Evolutionary conservation across 1,284 basidiomycete genomes (phyloP), one percentile per base, ranked within the genome.

Genomic region (Ceratobasidium papillatum): DNA sequence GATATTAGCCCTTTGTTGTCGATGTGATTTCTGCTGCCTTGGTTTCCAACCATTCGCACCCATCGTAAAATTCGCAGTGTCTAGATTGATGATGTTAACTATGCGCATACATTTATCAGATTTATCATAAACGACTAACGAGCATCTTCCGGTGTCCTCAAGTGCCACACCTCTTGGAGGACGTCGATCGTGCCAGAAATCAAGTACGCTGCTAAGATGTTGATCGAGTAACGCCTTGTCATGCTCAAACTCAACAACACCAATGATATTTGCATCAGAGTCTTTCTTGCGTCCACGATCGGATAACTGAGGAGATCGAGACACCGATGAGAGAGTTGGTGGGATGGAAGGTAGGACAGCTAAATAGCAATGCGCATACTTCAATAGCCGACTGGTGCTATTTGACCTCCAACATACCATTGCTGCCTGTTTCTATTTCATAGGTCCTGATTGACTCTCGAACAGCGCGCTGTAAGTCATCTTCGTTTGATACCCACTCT

Each of bases 31-130:
- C 75, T n/a, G 68, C 52, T 4, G 90, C 90, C 79, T 90, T 92
- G 77, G 84, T 81, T 75, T 90, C 89, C 80, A 93, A 85, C 94
- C 94, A 96, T 83, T 96, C 94, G 78, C 94, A 96, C 12, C 87
- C 90, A 0, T 88, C 84, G 58, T 83, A 82, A 80, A 94, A 96
- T 81, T 95, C 94, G 79, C 94, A 96, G 47, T 88, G 87, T 41
- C 91, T 94, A 76, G 1, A 75, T 19, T 43, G 54, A 19, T 22
- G 32, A 64, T 30, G 14, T 61, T 25, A 61, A 34, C 36, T 25
- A 17, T 45, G 47, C 32, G 43, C 34, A 43, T 32, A 45, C 9
- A n/a, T 41, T 27, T 0, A 34, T 32, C n/a, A 49, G 74, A 68
- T 34, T 59, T 36, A 56, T 25, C 52, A 41, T 30, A 49, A 11